Evolutionary conservation across 2,329 filamentous ascomycete genomes (phyloP), one percentile per base, ranked within the genome.

Genomic region (Colletotrichum gloeosporioides): DNA sequence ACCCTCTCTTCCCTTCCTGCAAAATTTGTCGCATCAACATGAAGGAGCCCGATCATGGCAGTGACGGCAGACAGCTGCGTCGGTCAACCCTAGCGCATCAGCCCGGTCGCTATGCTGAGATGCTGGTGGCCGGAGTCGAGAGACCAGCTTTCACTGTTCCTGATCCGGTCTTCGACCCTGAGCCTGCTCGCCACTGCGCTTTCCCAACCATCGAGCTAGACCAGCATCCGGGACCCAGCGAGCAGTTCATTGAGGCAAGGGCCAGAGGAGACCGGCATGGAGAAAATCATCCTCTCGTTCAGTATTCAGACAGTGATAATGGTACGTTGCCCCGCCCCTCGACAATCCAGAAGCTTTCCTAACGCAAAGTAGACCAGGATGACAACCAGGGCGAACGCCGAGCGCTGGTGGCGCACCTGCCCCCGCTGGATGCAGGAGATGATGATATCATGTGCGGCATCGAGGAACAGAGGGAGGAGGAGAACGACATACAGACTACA

Each of bases 51-150:
- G 39, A 66, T 27, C 36, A 53, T 31, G 29, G 13, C 18, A 8
- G 49, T 13, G 8, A 53, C 10, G 49, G 22, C 27, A 57, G 70
- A 49, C 44, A 44, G 31, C 65, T 77, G 53, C 63, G 69, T 34
- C 63, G 27, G 25, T 67, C 63, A 18, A 77, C 65, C 22, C n/a
- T 74, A 8, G 55, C 22, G 6, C 70, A 69, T 10, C 76, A 72
- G 12, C 80, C 80, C 10, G 78, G 78, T 9, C 78, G 79, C 2
- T 84, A 84, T 59, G 70, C 72, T 15, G 80, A 83, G 44, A n/a
- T 44, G 15, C 59, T 70, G 22, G 71, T 34, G n/a, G 31, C 16
- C 5, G 70, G 70, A 4, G 59, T 76, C 12, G 53, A 76, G 32
- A 64, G 25, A 10, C 71, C 74, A 27, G 61, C 65, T 15, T 75